A percentile compares a stretch with the other conserved stretches of the same genome.
These are phyloP conservation scores for Metschnikowia matae DNA, from an alignment of 805 yeast genomes.

Conservation along the genomic window DNA sequence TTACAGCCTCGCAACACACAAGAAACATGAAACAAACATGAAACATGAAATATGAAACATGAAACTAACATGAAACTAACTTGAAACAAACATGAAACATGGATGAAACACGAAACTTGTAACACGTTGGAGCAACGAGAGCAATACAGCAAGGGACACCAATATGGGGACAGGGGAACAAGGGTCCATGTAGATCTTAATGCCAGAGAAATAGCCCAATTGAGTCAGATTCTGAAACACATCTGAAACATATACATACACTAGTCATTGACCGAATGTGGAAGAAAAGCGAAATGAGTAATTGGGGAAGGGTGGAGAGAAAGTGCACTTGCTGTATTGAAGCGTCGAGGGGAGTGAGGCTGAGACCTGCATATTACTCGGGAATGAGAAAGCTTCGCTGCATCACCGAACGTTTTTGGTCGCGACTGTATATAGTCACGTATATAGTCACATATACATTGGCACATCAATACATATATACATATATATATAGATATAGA, in stretches of 20 bases:
- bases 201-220: no score
- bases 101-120: no score
- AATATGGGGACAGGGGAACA: no score
- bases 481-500: no score
- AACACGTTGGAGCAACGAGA: no score
- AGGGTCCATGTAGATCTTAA: no score
- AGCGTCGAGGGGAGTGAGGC: constrained; percentile 2
- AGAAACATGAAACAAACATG: neutral
- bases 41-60: neutral
- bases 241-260: neutral
- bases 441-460: neutral
- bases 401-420: neutral
- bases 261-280: constrained; percentile 1
- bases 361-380: neutral
- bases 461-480: no score
- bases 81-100: no score
- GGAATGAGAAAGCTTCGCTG: neutral
- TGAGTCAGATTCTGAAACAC: neutral
- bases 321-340: constrained; percentile 1
- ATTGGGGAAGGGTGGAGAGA: neutral
- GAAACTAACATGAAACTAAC: no score
- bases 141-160: no score
- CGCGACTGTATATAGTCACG: neutral
- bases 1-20: no score
- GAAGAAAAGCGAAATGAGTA: neutral